phyloP scores from a whole-genome alignment of 345 rosid species.

The Garcia nutans region DNA sequence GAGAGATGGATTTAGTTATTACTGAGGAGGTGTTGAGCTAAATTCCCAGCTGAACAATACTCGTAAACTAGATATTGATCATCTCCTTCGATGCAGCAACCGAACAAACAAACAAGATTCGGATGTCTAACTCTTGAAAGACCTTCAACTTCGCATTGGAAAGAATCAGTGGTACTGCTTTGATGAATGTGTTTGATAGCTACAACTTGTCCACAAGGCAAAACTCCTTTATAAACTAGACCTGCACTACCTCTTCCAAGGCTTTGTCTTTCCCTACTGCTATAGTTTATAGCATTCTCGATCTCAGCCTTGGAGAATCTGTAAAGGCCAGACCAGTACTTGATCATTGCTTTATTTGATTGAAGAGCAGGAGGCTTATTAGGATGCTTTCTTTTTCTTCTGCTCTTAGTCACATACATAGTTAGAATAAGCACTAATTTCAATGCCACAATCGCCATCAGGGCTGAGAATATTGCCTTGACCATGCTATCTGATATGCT shows the following conservation, averaged over 20 bases:
- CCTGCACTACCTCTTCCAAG: conserved; percentile 64
- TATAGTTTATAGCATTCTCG: conserved; percentile 47
- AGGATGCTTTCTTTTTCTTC: conserved; percentile 12
- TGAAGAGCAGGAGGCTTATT: conserved; percentile 14
- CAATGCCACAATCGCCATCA: conserved; percentile 26
- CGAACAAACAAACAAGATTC: conserved; percentile 58
- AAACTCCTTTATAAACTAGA: conserved; percentile 50
- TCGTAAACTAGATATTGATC: conserved; percentile 65
- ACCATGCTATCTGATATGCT: conserved; percentile 33
- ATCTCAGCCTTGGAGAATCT: conserved; percentile 56
- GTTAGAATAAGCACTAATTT: conserved; percentile 35
- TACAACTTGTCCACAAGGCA: conserved; percentile 61
- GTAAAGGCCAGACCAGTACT: conserved; percentile 47
- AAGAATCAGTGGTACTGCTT: conserved; percentile 41
- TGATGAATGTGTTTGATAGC: conserved; percentile 54
- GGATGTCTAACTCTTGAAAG: conserved; percentile 61
- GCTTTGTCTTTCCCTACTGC: conserved; percentile 24
- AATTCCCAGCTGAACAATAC: conserved; percentile 54
- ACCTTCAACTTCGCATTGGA: conserved; percentile 53
- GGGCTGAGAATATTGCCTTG: conserved; percentile 28
- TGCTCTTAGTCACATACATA: conserved; percentile 31
- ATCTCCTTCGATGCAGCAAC: conserved; percentile 50
- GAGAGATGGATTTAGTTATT: background rate
- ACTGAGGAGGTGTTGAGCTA: conserved; percentile 59
- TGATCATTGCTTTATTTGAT: conserved; percentile 21